Percentiles rank a stretch among this genome's conserved stretches.
These are phyloP conservation scores for Oryza australiensis DNA, from an alignment of 176 grass and related monocot species.

Conservation along the genomic window DNA sequence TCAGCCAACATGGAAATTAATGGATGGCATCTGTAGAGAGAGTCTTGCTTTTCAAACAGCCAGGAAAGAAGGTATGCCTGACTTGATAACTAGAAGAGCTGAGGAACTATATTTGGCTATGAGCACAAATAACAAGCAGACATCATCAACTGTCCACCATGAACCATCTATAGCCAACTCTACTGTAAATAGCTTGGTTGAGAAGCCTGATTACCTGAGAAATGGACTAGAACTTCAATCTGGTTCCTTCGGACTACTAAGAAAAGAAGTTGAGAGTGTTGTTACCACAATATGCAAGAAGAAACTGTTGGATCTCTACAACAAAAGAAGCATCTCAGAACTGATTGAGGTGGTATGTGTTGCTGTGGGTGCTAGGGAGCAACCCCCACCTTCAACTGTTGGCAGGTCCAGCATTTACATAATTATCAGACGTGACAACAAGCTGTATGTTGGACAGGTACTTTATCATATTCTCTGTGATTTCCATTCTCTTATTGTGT, in stretches of 20 bases:
- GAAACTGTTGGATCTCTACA: conserved; percentile 59
- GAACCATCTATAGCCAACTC: conserved; percentile 18
- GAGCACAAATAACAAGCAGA: conserved; percentile 36
- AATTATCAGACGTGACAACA: conserved; percentile 69
- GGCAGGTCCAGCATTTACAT: conserved; percentile 85
- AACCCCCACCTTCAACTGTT: conserved; percentile 89
- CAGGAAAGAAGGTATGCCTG: conserved; percentile 77
- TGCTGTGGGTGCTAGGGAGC: conserved; percentile 69
- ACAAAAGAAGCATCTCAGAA: conserved; percentile 54
- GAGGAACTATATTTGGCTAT: conserved; percentile 67
- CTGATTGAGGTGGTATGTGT: conserved; percentile 52
- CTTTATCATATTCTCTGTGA: not conserved
- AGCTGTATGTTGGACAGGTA: conserved; percentile 95
- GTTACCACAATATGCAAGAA: conserved; percentile 68
- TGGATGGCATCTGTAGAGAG: conserved; percentile 82
- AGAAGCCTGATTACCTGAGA: conserved; percentile 31
- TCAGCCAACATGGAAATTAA: conserved; percentile 77
- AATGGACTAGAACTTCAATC: conserved; percentile 27
- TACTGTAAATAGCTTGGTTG: conserved; percentile 29
- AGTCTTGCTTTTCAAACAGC: conserved; percentile 97
- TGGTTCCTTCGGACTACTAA: conserved; percentile 26
- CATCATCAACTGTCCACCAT: not conserved
- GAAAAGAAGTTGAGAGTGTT: conserved; percentile 64
- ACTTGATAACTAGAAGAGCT: conserved; percentile 70
- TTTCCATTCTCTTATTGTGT: not conserved